Evolutionary conservation across 2,329 filamentous ascomycete genomes (phyloP).

Genomic region (Arthrobotrys entomopaga): DNA sequence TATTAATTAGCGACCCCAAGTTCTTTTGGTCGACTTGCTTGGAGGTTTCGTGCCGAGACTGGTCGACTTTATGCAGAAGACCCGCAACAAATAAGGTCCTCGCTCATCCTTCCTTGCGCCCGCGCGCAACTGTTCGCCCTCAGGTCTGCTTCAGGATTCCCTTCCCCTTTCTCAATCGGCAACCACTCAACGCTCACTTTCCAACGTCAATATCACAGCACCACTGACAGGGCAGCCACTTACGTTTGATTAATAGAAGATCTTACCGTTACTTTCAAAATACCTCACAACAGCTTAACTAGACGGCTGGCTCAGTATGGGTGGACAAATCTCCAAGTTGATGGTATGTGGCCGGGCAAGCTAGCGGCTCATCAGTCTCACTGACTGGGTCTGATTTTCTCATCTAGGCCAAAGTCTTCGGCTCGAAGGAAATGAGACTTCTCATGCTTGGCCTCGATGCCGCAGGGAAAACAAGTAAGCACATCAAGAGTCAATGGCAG

Average conservation of each 20-base stretch:
- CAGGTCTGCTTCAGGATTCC: not conserved
- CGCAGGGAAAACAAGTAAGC: conserved; percentile 88
- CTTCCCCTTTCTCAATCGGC: conserved; percentile 23
- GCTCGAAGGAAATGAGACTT: conserved; percentile 98
- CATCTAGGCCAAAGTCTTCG: conserved; percentile 86
- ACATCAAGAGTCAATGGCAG: not conserved
- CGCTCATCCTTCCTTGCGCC: not conserved
- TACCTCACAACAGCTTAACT: not conserved
- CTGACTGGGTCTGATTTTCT: not conserved
- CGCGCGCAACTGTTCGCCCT: conserved; percentile 25
- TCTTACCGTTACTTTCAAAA: not conserved
- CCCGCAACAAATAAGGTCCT: too few species aligned
- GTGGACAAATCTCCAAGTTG: conserved; percentile 49
- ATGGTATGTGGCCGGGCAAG: conserved; percentile 26
- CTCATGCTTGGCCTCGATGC: conserved; percentile 98
- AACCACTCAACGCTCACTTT: conserved; percentile 13
- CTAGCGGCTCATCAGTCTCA: conserved; percentile 1
- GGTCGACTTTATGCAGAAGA: too few species aligned
- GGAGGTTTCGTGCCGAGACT: too few species aligned
- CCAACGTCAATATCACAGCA: conserved; percentile 16
- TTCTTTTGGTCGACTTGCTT: too few species aligned
- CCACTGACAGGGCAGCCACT: conserved; percentile 3
- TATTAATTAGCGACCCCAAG: too few species aligned
- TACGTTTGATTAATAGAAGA: not conserved
- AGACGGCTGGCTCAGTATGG: conserved; percentile 28